Conservation (phyloP, 2,329 filamentous ascomycete genomes). For the Calonectria crousiana region DNA sequence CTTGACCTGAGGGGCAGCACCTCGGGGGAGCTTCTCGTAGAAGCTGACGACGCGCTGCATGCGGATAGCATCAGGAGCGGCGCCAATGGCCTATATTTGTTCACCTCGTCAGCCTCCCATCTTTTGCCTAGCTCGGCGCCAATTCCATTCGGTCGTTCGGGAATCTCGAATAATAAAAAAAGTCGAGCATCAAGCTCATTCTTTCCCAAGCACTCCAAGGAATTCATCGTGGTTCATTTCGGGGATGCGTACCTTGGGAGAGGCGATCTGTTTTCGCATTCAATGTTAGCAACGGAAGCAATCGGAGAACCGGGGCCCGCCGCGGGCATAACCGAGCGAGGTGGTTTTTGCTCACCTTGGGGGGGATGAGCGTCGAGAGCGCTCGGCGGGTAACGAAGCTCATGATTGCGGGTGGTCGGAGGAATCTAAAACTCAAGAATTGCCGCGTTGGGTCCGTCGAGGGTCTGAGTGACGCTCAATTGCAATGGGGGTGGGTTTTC, state of each 20-base stretch:
- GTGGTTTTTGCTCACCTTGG: conserved; percentile 78
- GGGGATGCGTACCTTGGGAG: conserved; percentile 75
- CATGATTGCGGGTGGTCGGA: conserved; percentile 73
- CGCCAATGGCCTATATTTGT: conserved; percentile 83
- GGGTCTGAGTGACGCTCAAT: conserved; percentile 50
- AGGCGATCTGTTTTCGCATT: conserved; percentile 73
- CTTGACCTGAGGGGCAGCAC: conserved; percentile 86
- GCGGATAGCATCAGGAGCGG: conserved; percentile 93
- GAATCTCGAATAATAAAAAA: conserved; percentile 21
- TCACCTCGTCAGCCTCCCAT: conserved; percentile 50
- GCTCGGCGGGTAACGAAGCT: conserved; percentile 91
- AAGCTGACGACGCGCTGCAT: conserved; percentile 99
- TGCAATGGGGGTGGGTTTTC: conserved; percentile 46
- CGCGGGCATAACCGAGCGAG: conserved; percentile 40
- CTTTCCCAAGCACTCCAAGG: conserved; percentile 24
- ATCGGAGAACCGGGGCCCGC: conserved; percentile 40
- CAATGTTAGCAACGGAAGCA: conserved; percentile 54
- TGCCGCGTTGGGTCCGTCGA: conserved; percentile 48
- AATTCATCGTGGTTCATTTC: conserved; percentile 49
- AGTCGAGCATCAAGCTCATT: conserved; percentile 26
- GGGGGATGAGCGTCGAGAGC: conserved; percentile 98
- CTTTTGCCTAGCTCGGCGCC: conserved; percentile 17
- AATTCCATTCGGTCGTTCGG: conserved; percentile 28
- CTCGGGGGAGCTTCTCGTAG: conserved; percentile 98
- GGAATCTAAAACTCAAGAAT: conserved; percentile 43